Evolutionary conservation across 2,329 filamentous ascomycete genomes (phyloP).

Genomic region (Cordyceps cateniannulata): DNA sequence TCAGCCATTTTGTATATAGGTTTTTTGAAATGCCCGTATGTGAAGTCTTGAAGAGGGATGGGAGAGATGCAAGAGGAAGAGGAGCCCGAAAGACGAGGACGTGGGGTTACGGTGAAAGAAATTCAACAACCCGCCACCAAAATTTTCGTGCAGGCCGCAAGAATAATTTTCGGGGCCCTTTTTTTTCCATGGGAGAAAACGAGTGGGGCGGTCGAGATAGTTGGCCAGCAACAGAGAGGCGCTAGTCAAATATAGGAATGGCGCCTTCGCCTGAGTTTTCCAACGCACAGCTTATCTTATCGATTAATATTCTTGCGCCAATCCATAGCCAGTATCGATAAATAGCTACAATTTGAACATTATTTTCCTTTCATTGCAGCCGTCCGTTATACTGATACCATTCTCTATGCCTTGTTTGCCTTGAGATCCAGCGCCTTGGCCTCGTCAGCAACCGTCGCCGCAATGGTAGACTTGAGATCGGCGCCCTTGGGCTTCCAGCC

Average conservation of each 20-base stretch:
- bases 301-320: slow-evolving; percentile 6
- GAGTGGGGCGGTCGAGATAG: neutral
- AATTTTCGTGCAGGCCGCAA: slow-evolving; percentile 24
- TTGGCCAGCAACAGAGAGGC: neutral
- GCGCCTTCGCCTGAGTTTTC: slow-evolving; percentile 24
- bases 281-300: slow-evolving; percentile 6
- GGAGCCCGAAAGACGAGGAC: slow-evolving; percentile 19
- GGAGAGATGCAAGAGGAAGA: slow-evolving; percentile 19
- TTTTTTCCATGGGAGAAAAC: slow-evolving; percentile 21
- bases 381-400: neutral
- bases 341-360: neutral
- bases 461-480: slow-evolving; percentile 33
- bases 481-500: slow-evolving; percentile 36
- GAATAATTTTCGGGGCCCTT: slow-evolving; percentile 27
- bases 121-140: slow-evolving; percentile 27
- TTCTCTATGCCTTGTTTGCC: slow-evolving; percentile 18
- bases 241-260: slow-evolving; percentile 18
- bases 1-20: slow-evolving; percentile 68
- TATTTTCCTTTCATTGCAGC: neutral
- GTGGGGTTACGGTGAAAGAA: slow-evolving; percentile 33
- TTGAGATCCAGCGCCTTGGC: slow-evolving; percentile 31
- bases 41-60: slow-evolving; percentile 22
- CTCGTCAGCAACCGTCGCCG: slow-evolving; percentile 30
- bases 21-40: slow-evolving; percentile 17
- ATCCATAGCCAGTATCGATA: neutral